Base-by-base conservation (phyloP, 495 filamentous ascomycete genomes). In the Penicillium psychrofluorescens region DNA sequence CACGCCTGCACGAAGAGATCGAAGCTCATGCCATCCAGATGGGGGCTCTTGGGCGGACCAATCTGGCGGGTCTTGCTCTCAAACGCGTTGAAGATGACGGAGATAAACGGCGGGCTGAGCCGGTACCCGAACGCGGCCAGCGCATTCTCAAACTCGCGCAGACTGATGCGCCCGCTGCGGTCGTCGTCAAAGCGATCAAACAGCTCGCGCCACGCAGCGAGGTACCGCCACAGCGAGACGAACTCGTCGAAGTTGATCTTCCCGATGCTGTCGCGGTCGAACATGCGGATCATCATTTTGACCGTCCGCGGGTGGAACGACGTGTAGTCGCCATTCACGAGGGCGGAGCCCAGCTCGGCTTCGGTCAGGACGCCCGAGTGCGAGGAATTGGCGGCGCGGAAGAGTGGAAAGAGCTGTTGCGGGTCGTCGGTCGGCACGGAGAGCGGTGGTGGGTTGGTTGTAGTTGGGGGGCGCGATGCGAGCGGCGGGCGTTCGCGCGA, bases 221-320 rank as follows among this genome's bases (percentile, higher is more conserved):
- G 75, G 71, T 96, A 98, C 37, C 83, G 85, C 92, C 92, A 98
- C 35, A 98, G 69, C 5, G 88, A 88, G 58, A 70, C 92, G 54
- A 98, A 98, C 65, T 98, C 92, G 50, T 95, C 83, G 61, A 95
- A 98, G 38, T 80, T 86, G 58, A 98, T 95, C 6, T 81, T 86
- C 37, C 91, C 90, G 43, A 78, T 85, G 45, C 86, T 83, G 68
- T 95, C 85, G 7, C 68, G 61, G 68, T 97, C 92, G 67, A 98
- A 98, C 92, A 97, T 97, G 58, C 77, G 81, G 48, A 97, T 95
- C 92, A 98, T 97, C 88, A 95, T 94, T 48, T 84, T 84, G 45
- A 98, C 88, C 3, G 92, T 98, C 51, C 95, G 86, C n/a, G 84
- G 80, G 66, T 98, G 94, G 62, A 98, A 98, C 5, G 85, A 77